A percentile compares a stretch with the other conserved stretches of the same genome.
These are phyloP conservation scores for Pholiota conissans DNA, from an alignment of 768 basidiomycete genomes.

Conservation along the genomic window DNA sequence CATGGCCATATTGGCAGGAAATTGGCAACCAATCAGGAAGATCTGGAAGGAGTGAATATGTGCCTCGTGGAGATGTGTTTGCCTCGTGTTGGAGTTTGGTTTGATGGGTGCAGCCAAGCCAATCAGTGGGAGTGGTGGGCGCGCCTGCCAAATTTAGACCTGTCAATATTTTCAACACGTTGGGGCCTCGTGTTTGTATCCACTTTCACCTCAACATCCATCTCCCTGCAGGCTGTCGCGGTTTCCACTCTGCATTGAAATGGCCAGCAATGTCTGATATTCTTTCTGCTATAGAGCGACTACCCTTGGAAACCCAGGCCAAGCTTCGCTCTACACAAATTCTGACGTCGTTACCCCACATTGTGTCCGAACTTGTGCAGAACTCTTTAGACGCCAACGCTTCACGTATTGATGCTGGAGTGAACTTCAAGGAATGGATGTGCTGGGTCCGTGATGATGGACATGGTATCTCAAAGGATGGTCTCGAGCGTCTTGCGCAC, in stretches of 20 bases:
- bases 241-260: constrained; percentile 10
- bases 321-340: constrained; percentile 83
- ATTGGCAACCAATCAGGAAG: constrained; percentile 1
- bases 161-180: constrained; percentile 8
- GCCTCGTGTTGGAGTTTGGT: constrained; percentile 18
- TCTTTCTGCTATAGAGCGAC: constrained; percentile 35
- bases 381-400: constrained; percentile 88
- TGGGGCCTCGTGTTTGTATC: constrained; percentile 7
- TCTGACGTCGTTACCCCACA: constrained; percentile 76
- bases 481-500: constrained; percentile 53
- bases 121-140: constrained; percentile 5
- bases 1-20: background rate
- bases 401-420: constrained; percentile 62
- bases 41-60: background rate
- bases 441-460: constrained; percentile 91
- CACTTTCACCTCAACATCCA: background rate
- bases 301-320: constrained; percentile 63
- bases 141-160: constrained; percentile 16
- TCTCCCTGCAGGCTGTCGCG: background rate
- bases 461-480: constrained; percentile 64
- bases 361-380: constrained; percentile 85
- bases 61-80: constrained; percentile 2
- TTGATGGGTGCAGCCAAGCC: constrained; percentile 14
- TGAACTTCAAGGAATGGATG: constrained; percentile 77
- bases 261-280: constrained; percentile 20